Conservation (phyloP, 1,139 yeast genomes). For the Geotrichum aggregatum region DNA sequence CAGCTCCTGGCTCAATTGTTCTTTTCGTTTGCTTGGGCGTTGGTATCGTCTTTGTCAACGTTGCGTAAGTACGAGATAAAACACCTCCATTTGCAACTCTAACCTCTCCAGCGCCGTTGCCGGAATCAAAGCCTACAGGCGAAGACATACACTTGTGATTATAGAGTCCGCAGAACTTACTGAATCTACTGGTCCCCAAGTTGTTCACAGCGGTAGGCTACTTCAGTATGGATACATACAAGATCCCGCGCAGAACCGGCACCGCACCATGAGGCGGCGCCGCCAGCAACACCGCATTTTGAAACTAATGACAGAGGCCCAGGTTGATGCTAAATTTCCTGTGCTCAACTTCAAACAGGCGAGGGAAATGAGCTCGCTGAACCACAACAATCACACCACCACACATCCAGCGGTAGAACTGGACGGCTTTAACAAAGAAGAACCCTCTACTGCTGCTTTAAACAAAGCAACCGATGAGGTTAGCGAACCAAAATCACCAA, state of each 20-base stretch:
- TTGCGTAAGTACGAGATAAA: constrained; percentile 16
- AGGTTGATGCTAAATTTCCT: constrained; percentile 9
- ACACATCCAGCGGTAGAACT: too few relatives aligned
- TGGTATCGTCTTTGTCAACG: constrained; percentile 36
- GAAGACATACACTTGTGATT: constrained; percentile 26
- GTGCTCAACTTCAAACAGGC: constrained; percentile 7
- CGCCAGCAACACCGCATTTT: constrained; percentile 12
- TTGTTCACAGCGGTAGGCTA: background rate
- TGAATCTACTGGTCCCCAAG: too few relatives aligned
- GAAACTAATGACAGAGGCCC: constrained; percentile 15
- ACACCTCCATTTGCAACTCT: background rate
- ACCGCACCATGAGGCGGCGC: constrained; percentile 3
- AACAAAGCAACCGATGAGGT: background rate
- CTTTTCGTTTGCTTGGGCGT: constrained; percentile 38
- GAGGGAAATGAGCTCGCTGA: background rate
- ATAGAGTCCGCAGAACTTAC: constrained; percentile 4
- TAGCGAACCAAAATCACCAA: background rate
- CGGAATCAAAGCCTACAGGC: constrained; percentile 36
- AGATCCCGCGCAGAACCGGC: background rate
- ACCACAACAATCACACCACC: background rate
- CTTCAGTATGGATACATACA: constrained; percentile 5
- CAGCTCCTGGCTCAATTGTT: constrained; percentile 26
- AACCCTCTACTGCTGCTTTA: too few relatives aligned
- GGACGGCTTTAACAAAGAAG: background rate
- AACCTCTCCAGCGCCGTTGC: constrained; percentile 32